Percentiles rank a stretch among this genome's conserved stretches.
These are phyloP conservation scores for Sphaerulina vaccinii DNA, from an alignment of 2,329 filamentous ascomycete genomes.

Conservation along the genomic window DNA sequence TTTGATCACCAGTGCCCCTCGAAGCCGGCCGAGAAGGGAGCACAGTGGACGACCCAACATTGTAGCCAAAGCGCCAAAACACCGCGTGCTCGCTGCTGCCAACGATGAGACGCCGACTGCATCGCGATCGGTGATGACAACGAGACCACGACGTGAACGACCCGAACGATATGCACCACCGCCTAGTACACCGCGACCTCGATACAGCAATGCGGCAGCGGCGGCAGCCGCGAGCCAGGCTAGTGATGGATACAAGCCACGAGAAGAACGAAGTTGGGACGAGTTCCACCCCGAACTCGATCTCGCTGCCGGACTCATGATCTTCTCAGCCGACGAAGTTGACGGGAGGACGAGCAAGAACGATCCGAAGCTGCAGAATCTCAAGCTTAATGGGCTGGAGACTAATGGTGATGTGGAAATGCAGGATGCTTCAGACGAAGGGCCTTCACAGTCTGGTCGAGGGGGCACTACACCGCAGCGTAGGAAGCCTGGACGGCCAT, in stretches of 20 bases:
- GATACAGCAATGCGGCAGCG: conserved; percentile 83
- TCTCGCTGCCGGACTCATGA: conserved; percentile 74
- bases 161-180: conserved; percentile 36
- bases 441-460: conserved; percentile 1
- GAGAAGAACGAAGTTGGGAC: conserved; percentile 95
- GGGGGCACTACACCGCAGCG: conserved; percentile 40
- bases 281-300: conserved; percentile 96
- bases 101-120: conserved; percentile 16
- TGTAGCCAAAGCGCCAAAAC: conserved; percentile 12
- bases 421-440: conserved; percentile 22
- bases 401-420: conserved; percentile 31
- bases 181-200: conserved; percentile 57
- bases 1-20: conserved; percentile 10
- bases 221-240: conserved; percentile 85
- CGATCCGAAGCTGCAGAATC: conserved; percentile 46
- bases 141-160: conserved; percentile 34
- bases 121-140: conserved; percentile 30
- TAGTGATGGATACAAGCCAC: conserved; percentile 92
- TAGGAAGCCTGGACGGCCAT: conserved; percentile 63
- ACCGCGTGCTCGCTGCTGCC: neutral
- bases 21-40: conserved; percentile 6
- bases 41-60: conserved; percentile 5
- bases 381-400: conserved; percentile 23
- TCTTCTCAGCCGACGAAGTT: conserved; percentile 80
- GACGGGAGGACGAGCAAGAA: conserved; percentile 60